A percentile compares a stretch with the other conserved stretches of the same genome.
Conservation (phyloP, 2,329 filamentous ascomycete species). For the Diaporthe longicolla region DNA sequence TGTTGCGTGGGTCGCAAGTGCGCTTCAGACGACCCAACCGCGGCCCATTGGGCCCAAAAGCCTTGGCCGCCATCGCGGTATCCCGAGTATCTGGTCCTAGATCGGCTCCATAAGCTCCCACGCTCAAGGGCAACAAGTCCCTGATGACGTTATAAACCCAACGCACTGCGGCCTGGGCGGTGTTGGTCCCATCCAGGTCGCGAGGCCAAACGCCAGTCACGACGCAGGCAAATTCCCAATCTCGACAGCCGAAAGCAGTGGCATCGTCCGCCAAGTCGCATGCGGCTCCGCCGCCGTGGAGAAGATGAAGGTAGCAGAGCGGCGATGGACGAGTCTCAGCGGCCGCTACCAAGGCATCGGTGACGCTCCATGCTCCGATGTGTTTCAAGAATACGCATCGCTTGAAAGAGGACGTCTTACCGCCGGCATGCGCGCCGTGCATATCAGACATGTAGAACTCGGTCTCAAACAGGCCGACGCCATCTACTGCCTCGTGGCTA, state of each 20-base stretch:
- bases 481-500: too few relatives aligned
- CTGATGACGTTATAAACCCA: constrained; percentile 71
- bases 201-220: constrained; percentile 74
- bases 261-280: constrained; percentile 57
- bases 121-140: constrained; percentile 63
- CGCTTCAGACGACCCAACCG: constrained; percentile 67
- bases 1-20: constrained; percentile 61
- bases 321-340: constrained; percentile 64
- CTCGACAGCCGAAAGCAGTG: constrained; percentile 73
- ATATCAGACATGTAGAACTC: constrained; percentile 74
- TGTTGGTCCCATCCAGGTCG: constrained; percentile 61
- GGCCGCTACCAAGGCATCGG: constrained; percentile 58
- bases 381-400: constrained; percentile 71
- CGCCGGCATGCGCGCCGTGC: constrained; percentile 70
- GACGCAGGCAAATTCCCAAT: constrained; percentile 76
- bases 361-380: constrained; percentile 57
- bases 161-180: constrained; percentile 54
- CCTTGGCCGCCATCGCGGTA: constrained; percentile 61
- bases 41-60: constrained; percentile 69
- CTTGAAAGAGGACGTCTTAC: constrained; percentile 76
- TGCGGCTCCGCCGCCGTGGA: constrained; percentile 71
- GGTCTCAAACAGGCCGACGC: constrained; percentile 66
- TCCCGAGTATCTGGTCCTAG: constrained; percentile 75
- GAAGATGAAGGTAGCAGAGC: constrained; percentile 73
- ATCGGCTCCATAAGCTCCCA: constrained; percentile 71